A percentile compares a stretch with the other conserved stretches of the same genome.
Evolutionary conservation across 176 grass and related monocot genomes (phyloP).

Genomic region (Lolium rigidum): DNA sequence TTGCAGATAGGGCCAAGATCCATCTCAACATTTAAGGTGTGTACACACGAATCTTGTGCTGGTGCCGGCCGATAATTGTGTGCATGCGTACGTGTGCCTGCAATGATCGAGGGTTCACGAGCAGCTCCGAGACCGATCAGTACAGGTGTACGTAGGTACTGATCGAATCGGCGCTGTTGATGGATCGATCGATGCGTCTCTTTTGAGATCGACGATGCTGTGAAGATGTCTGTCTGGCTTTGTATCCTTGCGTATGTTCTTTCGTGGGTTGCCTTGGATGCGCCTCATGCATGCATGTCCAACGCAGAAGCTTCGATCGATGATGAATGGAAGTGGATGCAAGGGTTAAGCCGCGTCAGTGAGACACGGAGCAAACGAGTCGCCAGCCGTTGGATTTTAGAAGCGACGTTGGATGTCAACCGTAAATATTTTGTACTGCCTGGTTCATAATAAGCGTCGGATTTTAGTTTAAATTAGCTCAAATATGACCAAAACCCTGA

Average conservation of each 20-base stretch:
- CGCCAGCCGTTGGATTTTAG: no score
- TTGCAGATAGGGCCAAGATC: neutral
- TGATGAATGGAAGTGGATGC: neutral
- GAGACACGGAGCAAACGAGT: neutral
- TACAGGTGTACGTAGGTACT: no score
- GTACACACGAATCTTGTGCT: neutral
- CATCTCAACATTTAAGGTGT: neutral
- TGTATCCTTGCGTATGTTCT: neutral
- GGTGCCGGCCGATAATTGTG: neutral
- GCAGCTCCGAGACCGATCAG: neutral
- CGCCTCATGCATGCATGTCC: neutral
- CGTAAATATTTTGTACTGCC: no score
- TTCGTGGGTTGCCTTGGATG: neutral
- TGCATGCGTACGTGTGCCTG: neutral
- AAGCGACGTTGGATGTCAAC: no score
- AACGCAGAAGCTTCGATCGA: neutral
- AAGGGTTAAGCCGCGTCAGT: neutral
- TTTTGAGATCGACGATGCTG: no score
- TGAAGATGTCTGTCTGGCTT: neutral
- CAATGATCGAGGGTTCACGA: constrained; percentile 42
- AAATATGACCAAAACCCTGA: no score
- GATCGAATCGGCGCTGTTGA: neutral
- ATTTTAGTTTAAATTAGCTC: no score
- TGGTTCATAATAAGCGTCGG: no score
- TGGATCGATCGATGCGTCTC: neutral